phyloP scores from a whole-genome alignment of 1,284 basidiomycete genomes.

The Uromyces viciae-fabae region DNA sequence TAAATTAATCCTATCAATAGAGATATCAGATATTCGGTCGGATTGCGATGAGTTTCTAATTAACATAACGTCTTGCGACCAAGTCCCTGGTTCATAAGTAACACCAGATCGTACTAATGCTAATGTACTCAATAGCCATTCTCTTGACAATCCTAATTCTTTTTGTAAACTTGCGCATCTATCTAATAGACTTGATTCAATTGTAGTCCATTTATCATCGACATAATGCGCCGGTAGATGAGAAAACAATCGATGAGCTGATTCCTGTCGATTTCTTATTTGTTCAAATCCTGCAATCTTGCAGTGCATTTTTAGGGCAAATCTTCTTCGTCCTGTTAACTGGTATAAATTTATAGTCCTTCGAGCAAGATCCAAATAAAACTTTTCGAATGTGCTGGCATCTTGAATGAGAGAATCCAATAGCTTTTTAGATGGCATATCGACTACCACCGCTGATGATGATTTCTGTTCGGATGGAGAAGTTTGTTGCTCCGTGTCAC shows the following conservation, averaged over 20 bases:
- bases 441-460: neutral
- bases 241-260: slow-evolving; percentile 67
- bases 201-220: slow-evolving; percentile 56
- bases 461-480: neutral
- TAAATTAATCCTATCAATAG: slow-evolving; percentile 48
- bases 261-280: slow-evolving; percentile 67
- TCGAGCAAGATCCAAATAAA: slow-evolving; percentile 62
- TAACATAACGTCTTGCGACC: slow-evolving; percentile 47
- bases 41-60: neutral
- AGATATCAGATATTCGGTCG: neutral
- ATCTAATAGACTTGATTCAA: slow-evolving; percentile 46
- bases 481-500: neutral
- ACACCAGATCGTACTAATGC: slow-evolving; percentile 51
- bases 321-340: slow-evolving; percentile 72
- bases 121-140: slow-evolving; percentile 50
- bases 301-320: slow-evolving; percentile 75
- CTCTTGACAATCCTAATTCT: slow-evolving; percentile 48
- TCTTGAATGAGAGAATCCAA: slow-evolving; percentile 22
- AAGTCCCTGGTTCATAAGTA: slow-evolving; percentile 42
- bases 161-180: slow-evolving; percentile 47
- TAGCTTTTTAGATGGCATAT: neutral
- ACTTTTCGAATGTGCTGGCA: slow-evolving; percentile 50
- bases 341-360: slow-evolving; percentile 77
- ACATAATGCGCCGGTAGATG: slow-evolving; percentile 75
- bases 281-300: slow-evolving; percentile 78